Base-by-base conservation (phyloP, 78 protist species). In the Monosiga brevicollis region DNA sequence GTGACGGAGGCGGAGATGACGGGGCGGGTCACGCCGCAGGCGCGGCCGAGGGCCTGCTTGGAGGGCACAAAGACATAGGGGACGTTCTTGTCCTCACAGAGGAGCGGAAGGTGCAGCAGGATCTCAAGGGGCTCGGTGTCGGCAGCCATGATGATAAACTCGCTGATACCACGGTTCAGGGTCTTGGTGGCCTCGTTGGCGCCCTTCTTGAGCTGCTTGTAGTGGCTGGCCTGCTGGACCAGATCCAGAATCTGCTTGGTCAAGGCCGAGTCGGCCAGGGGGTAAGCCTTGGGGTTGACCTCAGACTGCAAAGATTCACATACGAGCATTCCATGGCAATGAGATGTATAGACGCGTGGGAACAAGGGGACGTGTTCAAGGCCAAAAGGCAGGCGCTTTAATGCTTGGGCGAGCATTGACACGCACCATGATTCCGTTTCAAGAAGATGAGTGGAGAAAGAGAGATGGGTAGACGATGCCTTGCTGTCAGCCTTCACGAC, bases 131-230 rank as follows among this genome's bases (percentile, higher is more conserved):
- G 99, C 87, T 95, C 97, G 36, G 98, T 87, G 88, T 98, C 99
- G 39, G 98, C 99, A 20, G 99, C 98, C 87, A 98, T 79, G 39
- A 98, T 84, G 80, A 98, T 90, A 40, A 98, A 81, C 89, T 96
- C 99, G 35, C 98, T 86, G 41, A 89, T 91, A 40, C 94, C 93
- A 34, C 98, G 91, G 90, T 97, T 96, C 39, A 98, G 97, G 25
- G 98, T 74, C 92, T 98, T 98, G 90, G 99, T 96, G 41, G 97
- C 98, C 88, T 97, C 99, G 92, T 97, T 97, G n/a, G 98, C 99
- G 34, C 99, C 99, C 93, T 95, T 97, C 81, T 88, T 87, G 49
- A 97, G 81, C 92, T 96, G 98, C 78, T 90, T 88, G 92, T 88
- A 92, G 90, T 94, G 84, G 79, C 79, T 6, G 9, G 97, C 93